phyloP scores from a whole-genome alignment of 2,329 filamentous ascomycete genomes.

The Chaetothyriales sp. region DNA sequence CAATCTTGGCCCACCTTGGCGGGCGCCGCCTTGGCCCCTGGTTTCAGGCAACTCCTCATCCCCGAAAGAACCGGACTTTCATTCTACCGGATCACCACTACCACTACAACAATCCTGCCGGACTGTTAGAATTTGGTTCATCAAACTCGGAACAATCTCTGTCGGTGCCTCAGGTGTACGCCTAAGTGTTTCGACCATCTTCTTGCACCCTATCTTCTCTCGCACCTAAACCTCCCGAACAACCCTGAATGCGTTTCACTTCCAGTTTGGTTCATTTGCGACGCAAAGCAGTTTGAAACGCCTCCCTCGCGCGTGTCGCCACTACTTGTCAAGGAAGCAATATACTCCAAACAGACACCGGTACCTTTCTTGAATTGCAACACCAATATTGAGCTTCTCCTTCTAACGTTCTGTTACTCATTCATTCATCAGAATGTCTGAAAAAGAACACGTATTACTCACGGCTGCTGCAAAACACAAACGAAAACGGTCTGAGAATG shows the following conservation, averaged over 20 bases:
- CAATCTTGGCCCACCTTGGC: too few species aligned
- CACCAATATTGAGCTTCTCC: not conserved
- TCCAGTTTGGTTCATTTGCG: not conserved
- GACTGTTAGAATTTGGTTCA: constrained; percentile 1
- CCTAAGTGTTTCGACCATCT: not conserved
- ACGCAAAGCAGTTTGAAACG: too few species aligned
- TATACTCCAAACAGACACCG: too few species aligned
- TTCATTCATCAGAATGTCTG: not conserved
- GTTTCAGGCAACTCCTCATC: too few species aligned
- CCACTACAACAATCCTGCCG: constrained; percentile 39
- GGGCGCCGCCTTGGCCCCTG: too few species aligned
- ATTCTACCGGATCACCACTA: constrained; percentile 39
- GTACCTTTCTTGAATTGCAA: not conserved
- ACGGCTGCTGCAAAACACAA: not conserved
- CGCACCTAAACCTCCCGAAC: not conserved
- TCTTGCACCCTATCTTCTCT: not conserved
- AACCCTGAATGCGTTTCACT: not conserved
- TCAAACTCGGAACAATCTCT: constrained; percentile 1
- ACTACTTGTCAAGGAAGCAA: too few species aligned
- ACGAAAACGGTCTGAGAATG: not conserved
- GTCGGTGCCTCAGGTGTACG: not conserved
- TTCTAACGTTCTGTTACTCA: not conserved
- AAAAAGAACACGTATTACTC: not conserved
- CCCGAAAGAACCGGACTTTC: constrained; percentile 41
- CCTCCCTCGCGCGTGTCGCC: too few species aligned